These are phyloP conservation scores for Populus pruinosa DNA, from an alignment of 345 rosid species.

Conservation along the genomic window DNA sequence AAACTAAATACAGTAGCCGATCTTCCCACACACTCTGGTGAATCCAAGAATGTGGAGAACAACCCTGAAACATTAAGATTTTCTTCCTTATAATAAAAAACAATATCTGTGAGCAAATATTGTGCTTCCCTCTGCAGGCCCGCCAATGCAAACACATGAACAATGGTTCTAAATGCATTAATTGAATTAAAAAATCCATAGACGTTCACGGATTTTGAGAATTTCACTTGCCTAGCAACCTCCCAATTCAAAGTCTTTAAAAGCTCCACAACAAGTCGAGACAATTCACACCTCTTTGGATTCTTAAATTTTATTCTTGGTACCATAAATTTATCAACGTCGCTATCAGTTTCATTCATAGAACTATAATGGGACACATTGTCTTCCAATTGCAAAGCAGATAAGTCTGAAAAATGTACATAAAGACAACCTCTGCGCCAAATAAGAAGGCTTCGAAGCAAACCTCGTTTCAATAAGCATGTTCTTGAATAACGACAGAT, in stretches of 20 bases:
- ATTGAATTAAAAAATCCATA: conserved; percentile 34
- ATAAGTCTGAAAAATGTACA: conserved; percentile 19
- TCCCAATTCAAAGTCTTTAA: conserved; percentile 51
- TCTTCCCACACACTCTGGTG: conserved; percentile 16
- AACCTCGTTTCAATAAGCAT: conserved; percentile 12
- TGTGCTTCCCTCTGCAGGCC: conserved; percentile 38
- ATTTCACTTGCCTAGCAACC: conserved; percentile 21
- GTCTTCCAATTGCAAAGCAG: conserved; percentile 36
- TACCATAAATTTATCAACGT: neutral
- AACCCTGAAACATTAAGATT: conserved; percentile 34
- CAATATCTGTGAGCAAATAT: conserved; percentile 38
- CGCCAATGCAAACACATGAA: conserved; percentile 34
- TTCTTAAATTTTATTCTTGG: conserved; percentile 2
- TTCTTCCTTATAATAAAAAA: conserved; percentile 25
- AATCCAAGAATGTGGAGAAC: conserved; percentile 33
- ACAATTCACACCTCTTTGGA: conserved; percentile 14
- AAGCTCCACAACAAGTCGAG: conserved; percentile 30
- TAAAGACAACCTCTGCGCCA: conserved; percentile 4
- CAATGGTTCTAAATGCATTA: conserved; percentile 26
- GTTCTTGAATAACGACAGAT: conserved; percentile 11
- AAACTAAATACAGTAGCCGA: conserved; percentile 26
- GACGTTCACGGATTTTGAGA: conserved; percentile 21
- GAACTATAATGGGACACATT: conserved; percentile 23
- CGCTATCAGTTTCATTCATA: neutral
- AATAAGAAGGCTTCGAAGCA: conserved; percentile 3